Evolutionary conservation across 371 early-diverging fungal species (phyloP), one percentile per base, ranked within the genome.

Genomic region (Parasitella parasitica): DNA sequence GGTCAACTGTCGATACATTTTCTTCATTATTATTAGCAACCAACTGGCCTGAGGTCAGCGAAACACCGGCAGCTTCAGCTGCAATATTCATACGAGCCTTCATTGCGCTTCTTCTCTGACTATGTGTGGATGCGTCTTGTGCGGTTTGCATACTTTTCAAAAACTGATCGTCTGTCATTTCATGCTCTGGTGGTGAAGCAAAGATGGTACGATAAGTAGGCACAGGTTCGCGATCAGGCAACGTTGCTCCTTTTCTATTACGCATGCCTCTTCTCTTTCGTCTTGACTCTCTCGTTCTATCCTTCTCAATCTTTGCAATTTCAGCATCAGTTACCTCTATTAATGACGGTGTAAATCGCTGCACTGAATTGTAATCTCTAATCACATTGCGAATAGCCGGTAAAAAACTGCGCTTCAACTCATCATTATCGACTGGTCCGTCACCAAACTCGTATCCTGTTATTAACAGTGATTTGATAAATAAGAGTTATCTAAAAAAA

Each of bases 261-360:
- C 90, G 82, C 9, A 91, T 78, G 13, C 90, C 88, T 51, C 93
- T 81, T 46, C 90, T 90, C 67, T 93, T 94, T 13, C 95, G 80
- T 57, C 94, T 56, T 13, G 76, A 73, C 27, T 79, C 82, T 46
- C 95, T 76, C 57, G 94, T 92, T 16, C 88, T 78, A 61, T 89
- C 92, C 67, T 88, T 85, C 56, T 92, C 93, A 61, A 92, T 78
- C 36, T 87, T 85, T 49, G 89, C 93, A 26, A 90, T 79, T 57
- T 95, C 95, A 3, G 82, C 80, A 51, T 89, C 89, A 4, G 87
- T 81, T 54, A 91, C 66, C 55, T 89, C 86, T 36, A 83, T 75
- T 15, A 91, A 75, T n/a, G 86, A 72, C 52, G 95, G 87, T 11
- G 86, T 83, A 57, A 85, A 86, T 11, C 81, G 75, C 26, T 89